phyloP scores from a whole-genome alignment of 805 yeast species.

The Aciculoconidium aculeatum region DNA sequence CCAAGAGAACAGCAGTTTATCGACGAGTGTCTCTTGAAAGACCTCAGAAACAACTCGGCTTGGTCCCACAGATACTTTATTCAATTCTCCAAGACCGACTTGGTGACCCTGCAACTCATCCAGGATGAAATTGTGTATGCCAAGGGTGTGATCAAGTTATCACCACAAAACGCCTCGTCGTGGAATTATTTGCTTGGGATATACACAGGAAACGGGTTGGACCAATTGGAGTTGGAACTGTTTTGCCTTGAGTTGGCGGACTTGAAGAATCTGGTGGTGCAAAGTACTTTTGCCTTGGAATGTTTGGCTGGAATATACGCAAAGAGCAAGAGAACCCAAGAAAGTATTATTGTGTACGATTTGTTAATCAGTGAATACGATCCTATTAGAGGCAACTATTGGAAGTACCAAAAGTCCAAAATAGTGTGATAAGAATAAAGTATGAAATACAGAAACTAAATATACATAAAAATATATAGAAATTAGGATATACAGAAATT shows the following conservation, averaged over 20 bases:
- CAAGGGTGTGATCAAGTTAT: slow-evolving; percentile 40
- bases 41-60: slow-evolving; percentile 84
- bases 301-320: slow-evolving; percentile 47
- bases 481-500: not conserved
- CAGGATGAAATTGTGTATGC: slow-evolving; percentile 51
- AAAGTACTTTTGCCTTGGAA: slow-evolving; percentile 62
- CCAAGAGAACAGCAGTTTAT: slow-evolving; percentile 49
- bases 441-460: not conserved
- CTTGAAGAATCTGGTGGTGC: slow-evolving; percentile 14
- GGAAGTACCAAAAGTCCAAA: slow-evolving; percentile 43
- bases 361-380: slow-evolving; percentile 51
- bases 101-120: slow-evolving; percentile 14
- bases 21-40: slow-evolving; percentile 44
- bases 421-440: not conserved
- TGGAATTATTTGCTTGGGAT: slow-evolving; percentile 82
- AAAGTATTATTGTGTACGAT: slow-evolving; percentile 42
- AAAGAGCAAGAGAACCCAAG: slow-evolving; percentile 17
- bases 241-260: slow-evolving; percentile 43
- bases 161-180: slow-evolving; percentile 78
- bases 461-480: not conserved
- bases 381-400: slow-evolving; percentile 56
- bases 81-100: slow-evolving; percentile 20
- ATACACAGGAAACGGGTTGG: slow-evolving; percentile 19
- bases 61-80: slow-evolving; percentile 84
- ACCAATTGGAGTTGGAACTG: slow-evolving; percentile 33